Base-by-base conservation (phyloP, 108 stramenopile genomes). In the Parmales sp. region DNA sequence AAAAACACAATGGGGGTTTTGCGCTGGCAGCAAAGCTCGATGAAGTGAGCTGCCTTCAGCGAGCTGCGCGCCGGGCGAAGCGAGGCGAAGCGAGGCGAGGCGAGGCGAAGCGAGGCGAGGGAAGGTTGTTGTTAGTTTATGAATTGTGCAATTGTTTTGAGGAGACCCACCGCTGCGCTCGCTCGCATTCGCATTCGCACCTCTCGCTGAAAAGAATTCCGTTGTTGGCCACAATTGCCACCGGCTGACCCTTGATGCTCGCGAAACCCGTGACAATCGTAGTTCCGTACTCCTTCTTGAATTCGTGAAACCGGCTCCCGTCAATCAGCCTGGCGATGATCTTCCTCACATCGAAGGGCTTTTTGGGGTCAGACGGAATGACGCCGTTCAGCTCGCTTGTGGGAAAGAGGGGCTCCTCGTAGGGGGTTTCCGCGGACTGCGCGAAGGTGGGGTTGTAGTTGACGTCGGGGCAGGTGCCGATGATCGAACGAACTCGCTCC, bases 181-280 rank as follows among this genome's bases (percentile, higher is more conserved):
- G n/a, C n/a, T n/a, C n/a, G n/a, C n/a, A n/a, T n/a, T n/a, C n/a
- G n/a, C n/a, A n/a, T 43, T 16, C 8, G 4, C 54, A 34, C 0
- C 78, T 76, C 70, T 98, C 95, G 43, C 87, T 88, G 78, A 94
- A 94, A 1, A 97, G 76, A 68, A 97, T 94, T 8, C 98, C 98
- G 78, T 97, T 96, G 82, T 98, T 98, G 67, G 95, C 98, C 72
- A 98, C 84, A 68, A 98, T 87, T 11, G 95, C 98, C 20, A 93
- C 84, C 18, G 88, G 86, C 75, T 87, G 83, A 44, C 98, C 98
- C 71, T 94, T 83, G 44, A 98, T 80, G 65, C 88, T 84, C 1
- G 87, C 95, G 78, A 96, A 98, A 7, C 98, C 98, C 46, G 89
- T 90, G 23, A 98, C 94, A 22, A 98, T 72, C 22, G 95, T 95